A percentile compares a stretch with the other conserved stretches of the same genome.
These are phyloP conservation scores for Psilocybe mexicana DNA, from an alignment of 1,284 basidiomycete genomes.

Conservation along the genomic window DNA sequence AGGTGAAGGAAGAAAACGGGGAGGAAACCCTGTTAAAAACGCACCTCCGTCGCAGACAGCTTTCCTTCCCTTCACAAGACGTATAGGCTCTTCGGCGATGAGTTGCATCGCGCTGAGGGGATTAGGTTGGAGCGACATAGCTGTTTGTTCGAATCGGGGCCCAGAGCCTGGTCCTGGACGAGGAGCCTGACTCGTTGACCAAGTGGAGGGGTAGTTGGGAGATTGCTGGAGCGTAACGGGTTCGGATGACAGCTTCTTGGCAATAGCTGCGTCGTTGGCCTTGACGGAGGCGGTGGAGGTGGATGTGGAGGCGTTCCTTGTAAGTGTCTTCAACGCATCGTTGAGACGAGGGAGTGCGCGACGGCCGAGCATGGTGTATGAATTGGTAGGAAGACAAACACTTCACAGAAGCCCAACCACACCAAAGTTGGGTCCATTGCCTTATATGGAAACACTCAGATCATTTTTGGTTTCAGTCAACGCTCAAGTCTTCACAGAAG, in stretches of 20 bases:
- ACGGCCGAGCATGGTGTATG: conserved; percentile 31
- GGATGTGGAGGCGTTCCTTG: conserved; percentile 27
- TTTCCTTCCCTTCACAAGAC: conserved; percentile 77
- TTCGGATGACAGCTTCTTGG: conserved; percentile 23
- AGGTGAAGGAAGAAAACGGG: conserved; percentile 2
- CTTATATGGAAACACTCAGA: conserved; percentile 20
- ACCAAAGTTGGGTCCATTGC: conserved; percentile 14
- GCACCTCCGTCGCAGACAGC: conserved; percentile 93
- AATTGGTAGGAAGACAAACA: conserved; percentile 7
- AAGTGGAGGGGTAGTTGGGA: conserved; percentile 77
- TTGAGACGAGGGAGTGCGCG: conserved; percentile 27
- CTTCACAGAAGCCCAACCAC: background rate
- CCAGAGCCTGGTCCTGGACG: conserved; percentile 57
- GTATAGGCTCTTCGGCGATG: conserved; percentile 83
- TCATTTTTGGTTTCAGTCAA: background rate
- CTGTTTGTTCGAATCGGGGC: conserved; percentile 92
- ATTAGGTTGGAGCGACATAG: conserved; percentile 83
- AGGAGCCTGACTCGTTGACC: conserved; percentile 74
- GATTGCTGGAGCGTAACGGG: conserved; percentile 52
- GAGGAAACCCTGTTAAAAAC: conserved; percentile 30
- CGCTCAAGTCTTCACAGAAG: background rate
- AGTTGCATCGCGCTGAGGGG: conserved; percentile 93
- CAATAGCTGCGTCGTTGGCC: conserved; percentile 18
- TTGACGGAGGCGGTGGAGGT: conserved; percentile 36
- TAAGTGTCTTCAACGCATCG: conserved; percentile 21